Percentiles rank a stretch among this genome's conserved stretches.
phyloP scores from a whole-genome alignment of 371 early-diverging fungal genomes.

The Mucor piriformis region DNA sequence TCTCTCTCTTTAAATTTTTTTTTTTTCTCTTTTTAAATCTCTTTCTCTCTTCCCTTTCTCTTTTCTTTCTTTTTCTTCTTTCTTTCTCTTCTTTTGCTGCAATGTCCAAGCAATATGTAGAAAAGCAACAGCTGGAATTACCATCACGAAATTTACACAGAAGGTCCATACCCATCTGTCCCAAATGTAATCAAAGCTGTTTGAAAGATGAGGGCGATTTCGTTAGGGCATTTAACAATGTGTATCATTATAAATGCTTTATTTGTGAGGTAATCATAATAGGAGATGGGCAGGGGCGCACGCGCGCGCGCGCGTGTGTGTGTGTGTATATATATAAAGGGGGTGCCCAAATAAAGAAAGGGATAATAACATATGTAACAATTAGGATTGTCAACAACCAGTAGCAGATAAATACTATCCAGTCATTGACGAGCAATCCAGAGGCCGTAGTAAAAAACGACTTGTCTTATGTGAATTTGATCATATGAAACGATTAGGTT shows the following conservation, averaged over 20 bases:
- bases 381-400: conserved; percentile 32
- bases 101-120: not conserved
- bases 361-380: not conserved
- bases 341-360: not conserved
- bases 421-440: not conserved
- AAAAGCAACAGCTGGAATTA: not conserved
- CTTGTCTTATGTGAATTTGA: conserved; percentile 33
- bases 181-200: conserved; percentile 19
- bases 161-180: conserved; percentile 15
- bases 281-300: not conserved
- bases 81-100: not conserved
- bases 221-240: conserved; percentile 76
- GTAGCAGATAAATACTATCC: conserved; percentile 32
- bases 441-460: conserved; percentile 12
- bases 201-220: conserved; percentile 58
- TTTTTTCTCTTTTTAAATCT: conserved; percentile 1
- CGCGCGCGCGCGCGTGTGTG: not conserved
- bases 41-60: not conserved
- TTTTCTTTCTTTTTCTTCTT: not conserved
- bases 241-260: conserved; percentile 87
- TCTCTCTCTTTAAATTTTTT: not conserved
- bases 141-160: conserved; percentile 8
- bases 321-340: not conserved
- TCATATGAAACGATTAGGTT: conserved; percentile 23
- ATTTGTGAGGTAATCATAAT: conserved; percentile 70